Evolutionary conservation across 768 basidiomycete genomes (phyloP), one percentile per base, ranked within the genome.

Genomic region (Russula lepida): DNA sequence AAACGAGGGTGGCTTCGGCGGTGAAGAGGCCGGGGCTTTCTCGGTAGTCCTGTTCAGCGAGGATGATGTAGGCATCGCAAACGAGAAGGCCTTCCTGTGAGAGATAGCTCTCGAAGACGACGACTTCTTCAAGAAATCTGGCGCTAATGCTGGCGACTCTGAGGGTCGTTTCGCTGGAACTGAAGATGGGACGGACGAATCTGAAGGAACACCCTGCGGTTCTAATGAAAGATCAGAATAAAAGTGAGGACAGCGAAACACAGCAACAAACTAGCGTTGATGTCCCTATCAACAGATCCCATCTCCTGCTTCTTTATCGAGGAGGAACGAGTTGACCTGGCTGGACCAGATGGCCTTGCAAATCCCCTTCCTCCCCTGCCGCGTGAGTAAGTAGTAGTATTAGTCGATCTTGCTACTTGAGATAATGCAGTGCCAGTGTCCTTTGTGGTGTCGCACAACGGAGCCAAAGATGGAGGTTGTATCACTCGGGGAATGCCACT

Each of bases 21-120:
- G 62, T 28, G 62, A 63, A 25, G 46, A 48, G 25, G 54, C 8
- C 3, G 64, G 50, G 0, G 50, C 58, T 50, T 52, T 58, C 32
- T 52, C 64, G 21, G 46, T 32, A 37, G 60, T 48, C 56, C 46
- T 66, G 28, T 21, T 66, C 41, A 56, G 41, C 17, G 66, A 66
- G 25, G 66, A 65, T n/a, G 66, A 58, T 19, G 66, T 66, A 39
- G 66, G 66, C 57, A 55, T 51, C 23, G 66, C 64, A 60, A 65
- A 66, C 13, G 66, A 62, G 56, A 56, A 61, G 27, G 65, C 17
- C 33, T 52, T 60, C 23, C 39, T 63, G 55, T 54, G 55, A 50
- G 62, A 60, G n/a, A 52, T 13, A 28, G 48, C 19, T 6, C n/a
- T 4, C 17, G 59, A 54, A 0, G 58, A 46, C n/a, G 55, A 30